Percentiles rank a stretch among this genome's conserved stretches.
phyloP scores from a whole-genome alignment of 1,284 basidiomycete species.

The Puccinia triticina region DNA sequence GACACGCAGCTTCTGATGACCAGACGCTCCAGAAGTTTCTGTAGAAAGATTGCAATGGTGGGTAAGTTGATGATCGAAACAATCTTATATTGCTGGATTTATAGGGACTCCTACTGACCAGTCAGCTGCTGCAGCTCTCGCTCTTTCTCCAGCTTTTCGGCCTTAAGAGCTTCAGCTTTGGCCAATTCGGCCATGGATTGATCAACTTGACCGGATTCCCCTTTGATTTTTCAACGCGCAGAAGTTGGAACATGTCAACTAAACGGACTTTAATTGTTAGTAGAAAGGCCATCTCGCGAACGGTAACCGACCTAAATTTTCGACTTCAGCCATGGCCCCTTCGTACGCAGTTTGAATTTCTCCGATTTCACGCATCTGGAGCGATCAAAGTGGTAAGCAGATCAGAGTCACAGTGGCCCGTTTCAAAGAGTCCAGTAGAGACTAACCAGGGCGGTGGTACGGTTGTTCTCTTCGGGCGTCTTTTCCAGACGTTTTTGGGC shows the following conservation, averaged over 20 bases:
- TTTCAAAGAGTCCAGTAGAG: neutral
- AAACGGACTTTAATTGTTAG: conserved; percentile 47
- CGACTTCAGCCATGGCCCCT: conserved; percentile 97
- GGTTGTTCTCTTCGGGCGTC: conserved; percentile 98
- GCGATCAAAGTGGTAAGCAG: neutral
- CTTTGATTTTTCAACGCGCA: conserved; percentile 60
- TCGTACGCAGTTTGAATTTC: conserved; percentile 99
- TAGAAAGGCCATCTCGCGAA: conserved; percentile 26
- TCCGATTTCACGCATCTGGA: conserved; percentile 95
- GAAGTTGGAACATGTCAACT: neutral
- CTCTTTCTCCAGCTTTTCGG: conserved; percentile 95
- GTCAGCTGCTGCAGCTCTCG: conserved; percentile 93
- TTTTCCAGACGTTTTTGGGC: conserved; percentile 95
- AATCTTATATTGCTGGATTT: neutral
- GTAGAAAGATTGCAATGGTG: neutral
- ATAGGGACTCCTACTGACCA: conserved; percentile 12
- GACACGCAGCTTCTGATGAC: conserved; percentile 97
- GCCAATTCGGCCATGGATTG: conserved; percentile 97
- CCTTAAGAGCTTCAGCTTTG: conserved; percentile 95
- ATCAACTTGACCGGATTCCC: conserved; percentile 96
- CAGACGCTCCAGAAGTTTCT: conserved; percentile 96
- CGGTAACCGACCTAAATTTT: conserved; percentile 72
- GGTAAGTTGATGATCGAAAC: neutral
- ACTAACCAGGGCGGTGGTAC: conserved; percentile 87
- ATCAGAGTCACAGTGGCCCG: neutral